Evolutionary conservation across 345 rosid species (phyloP).

Genomic region (Ceriops zippeliana): DNA sequence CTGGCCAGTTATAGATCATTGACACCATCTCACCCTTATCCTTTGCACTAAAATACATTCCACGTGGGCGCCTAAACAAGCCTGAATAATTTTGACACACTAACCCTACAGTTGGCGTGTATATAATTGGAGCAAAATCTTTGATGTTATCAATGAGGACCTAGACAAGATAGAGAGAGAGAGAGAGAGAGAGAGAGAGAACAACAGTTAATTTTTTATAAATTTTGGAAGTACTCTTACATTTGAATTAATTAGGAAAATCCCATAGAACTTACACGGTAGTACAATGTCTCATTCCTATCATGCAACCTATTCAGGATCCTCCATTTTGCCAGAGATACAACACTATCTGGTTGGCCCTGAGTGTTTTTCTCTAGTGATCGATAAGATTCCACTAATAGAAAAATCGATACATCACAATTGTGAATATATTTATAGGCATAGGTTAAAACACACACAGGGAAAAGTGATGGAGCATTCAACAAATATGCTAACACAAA

Average conservation of each 20-base stretch:
- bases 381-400: slow-evolving; percentile 78
- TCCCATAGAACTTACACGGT: slow-evolving; percentile 50
- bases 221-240: not conserved
- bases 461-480: not conserved
- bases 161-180: slow-evolving; percentile 38
- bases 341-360: slow-evolving; percentile 56
- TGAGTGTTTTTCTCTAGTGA: slow-evolving; percentile 80
- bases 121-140: slow-evolving; percentile 89
- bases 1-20: slow-evolving; percentile 98
- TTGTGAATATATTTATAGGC: not conserved
- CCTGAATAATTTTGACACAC: slow-evolving; percentile 99
- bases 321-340: slow-evolving; percentile 94
- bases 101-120: slow-evolving; percentile 94
- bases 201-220: not conserved
- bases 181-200: not conserved
- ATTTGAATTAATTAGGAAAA: slow-evolving; percentile 12
- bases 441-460: not conserved
- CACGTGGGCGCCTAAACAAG: slow-evolving; percentile 91
- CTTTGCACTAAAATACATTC: slow-evolving; percentile 99
- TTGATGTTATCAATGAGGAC: slow-evolving; percentile 91
- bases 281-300: slow-evolving; percentile 93
- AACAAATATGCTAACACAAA: not conserved
- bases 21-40: slow-evolving; percentile 99
- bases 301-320: slow-evolving; percentile 93
- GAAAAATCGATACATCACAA: slow-evolving; percentile 13